Percentiles rank a stretch among this genome's conserved stretches.
Conservation (phyloP, 2,329 filamentous ascomycete species). For the Alternaria infectoria region DNA sequence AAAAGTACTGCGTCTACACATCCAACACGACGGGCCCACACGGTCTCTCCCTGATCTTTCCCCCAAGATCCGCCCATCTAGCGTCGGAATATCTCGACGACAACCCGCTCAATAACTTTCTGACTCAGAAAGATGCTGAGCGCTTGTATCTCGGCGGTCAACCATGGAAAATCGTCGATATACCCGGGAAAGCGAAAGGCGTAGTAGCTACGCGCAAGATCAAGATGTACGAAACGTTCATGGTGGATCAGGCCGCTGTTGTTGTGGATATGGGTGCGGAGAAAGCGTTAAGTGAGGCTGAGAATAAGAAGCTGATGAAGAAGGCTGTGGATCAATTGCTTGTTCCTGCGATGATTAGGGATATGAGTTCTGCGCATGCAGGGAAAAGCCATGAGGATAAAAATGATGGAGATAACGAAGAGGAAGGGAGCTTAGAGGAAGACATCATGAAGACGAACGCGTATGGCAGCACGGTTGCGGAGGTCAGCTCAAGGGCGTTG, state of each 20-base stretch:
- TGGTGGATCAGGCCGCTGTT: slow-evolving; percentile 31
- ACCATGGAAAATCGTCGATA: slow-evolving; percentile 21
- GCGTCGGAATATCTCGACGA: slow-evolving; percentile 15
- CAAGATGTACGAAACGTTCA: slow-evolving; percentile 28
- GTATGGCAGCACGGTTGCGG: slow-evolving; percentile 27
- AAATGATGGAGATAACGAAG: background rate
- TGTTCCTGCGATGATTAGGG: slow-evolving; percentile 13
- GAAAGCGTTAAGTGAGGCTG: background rate
- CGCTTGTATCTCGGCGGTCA: background rate
- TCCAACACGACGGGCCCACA: slow-evolving; percentile 18
- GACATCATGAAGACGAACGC: slow-evolving; percentile 32
- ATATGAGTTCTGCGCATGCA: slow-evolving; percentile 20
- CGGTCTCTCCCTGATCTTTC: slow-evolving; percentile 22
- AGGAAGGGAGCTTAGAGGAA: slow-evolving; percentile 15
- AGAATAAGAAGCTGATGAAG: slow-evolving; percentile 13
- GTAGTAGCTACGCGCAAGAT: slow-evolving; percentile 28
- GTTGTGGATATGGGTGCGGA: slow-evolving; percentile 19
- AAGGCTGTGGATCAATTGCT: slow-evolving; percentile 19
- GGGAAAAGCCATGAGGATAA: background rate
- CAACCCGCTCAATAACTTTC: slow-evolving; percentile 21
- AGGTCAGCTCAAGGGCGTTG: slow-evolving; percentile 15
- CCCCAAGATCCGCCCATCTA: slow-evolving; percentile 9
- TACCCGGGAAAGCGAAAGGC: slow-evolving; percentile 29
- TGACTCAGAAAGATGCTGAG: slow-evolving; percentile 10
- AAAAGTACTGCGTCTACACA: slow-evolving; percentile 32